Evolutionary conservation across 192 early-diverging fungal genomes (phyloP).

Genomic region (Rhizophagus prolifer): DNA sequence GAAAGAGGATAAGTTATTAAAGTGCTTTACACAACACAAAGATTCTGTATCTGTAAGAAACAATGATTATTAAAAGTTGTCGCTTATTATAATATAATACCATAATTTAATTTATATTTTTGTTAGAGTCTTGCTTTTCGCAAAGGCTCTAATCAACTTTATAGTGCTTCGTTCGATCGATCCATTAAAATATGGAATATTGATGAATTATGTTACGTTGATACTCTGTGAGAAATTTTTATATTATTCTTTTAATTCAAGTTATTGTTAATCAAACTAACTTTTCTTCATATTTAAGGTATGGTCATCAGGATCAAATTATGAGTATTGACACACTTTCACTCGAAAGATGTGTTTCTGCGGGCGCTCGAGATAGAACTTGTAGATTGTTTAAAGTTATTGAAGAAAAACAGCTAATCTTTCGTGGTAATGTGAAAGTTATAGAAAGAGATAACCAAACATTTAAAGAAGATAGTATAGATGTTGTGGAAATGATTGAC

Average conservation of each 20-base stretch:
- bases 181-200: conserved; percentile 98
- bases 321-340: conserved; percentile 76
- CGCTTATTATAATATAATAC: no score
- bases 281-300: conserved; percentile 37
- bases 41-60: conserved; percentile 75
- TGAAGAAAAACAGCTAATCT: conserved; percentile 92
- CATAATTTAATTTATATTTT: background rate
- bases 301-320: conserved; percentile 96
- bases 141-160: conserved; percentile 76
- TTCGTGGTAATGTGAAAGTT: conserved; percentile 67
- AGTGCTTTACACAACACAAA: conserved; percentile 85
- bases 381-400: conserved; percentile 93
- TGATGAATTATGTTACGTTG: conserved; percentile 87
- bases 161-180: conserved; percentile 87
- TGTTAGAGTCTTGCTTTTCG: conserved; percentile 78
- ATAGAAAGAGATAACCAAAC: conserved; percentile 34
- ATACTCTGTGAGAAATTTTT: conserved; percentile 63
- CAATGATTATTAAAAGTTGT: background rate
- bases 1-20: conserved; percentile 67
- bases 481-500: conserved; percentile 88
- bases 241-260: background rate
- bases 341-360: conserved; percentile 88
- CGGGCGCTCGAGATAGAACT: conserved; percentile 88
- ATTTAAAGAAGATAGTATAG: conserved; percentile 68
- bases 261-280: background rate